Conservation (phyloP, 225 moss, liverwort and hornwort genomes). For the Bryum argenteum region DNA sequence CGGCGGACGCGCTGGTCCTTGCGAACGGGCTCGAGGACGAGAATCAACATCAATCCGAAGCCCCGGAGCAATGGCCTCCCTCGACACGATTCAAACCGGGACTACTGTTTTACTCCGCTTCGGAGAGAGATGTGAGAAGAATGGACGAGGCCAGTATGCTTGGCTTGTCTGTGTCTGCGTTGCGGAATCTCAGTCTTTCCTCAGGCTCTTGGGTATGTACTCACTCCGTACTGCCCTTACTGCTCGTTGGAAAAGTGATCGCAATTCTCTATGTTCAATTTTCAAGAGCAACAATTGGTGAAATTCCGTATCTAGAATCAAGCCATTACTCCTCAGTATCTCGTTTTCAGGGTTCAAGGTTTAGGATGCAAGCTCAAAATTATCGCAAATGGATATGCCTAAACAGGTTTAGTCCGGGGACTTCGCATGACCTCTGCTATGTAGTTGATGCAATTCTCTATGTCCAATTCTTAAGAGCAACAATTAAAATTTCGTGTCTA, state of each 20-base stretch:
- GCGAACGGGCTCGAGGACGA: constrained; percentile 29
- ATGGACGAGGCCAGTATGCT: constrained; percentile 53
- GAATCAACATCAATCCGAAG: not conserved
- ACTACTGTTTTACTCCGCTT: constrained; percentile 22
- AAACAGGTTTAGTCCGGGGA: constrained; percentile 4
- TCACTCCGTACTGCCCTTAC: not conserved
- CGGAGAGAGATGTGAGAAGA: constrained; percentile 1
- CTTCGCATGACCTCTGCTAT: not conserved
- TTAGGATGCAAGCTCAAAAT: constrained; percentile 18
- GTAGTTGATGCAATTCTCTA: not conserved
- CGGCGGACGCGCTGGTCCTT: constrained; percentile 41
- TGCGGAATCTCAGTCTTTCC: constrained; percentile 49
- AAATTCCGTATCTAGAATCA: constrained; percentile 25
- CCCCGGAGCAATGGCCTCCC: constrained; percentile 10
- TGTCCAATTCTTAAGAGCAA: no score
- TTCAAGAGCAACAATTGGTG: constrained; percentile 4
- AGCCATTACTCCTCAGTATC: constrained; percentile 4
- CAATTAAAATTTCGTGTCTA: no score
- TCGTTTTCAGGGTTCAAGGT: constrained; percentile 30
- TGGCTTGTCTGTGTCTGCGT: constrained; percentile 60
- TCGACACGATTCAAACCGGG: constrained; percentile 44
- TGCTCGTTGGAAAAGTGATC: not conserved
- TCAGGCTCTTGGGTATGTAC: constrained; percentile 63
- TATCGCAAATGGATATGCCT: not conserved
- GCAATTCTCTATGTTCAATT: not conserved